Base-by-base conservation (phyloP, 495 filamentous ascomycete species). In the Amphirosellinia nigrospora region DNA sequence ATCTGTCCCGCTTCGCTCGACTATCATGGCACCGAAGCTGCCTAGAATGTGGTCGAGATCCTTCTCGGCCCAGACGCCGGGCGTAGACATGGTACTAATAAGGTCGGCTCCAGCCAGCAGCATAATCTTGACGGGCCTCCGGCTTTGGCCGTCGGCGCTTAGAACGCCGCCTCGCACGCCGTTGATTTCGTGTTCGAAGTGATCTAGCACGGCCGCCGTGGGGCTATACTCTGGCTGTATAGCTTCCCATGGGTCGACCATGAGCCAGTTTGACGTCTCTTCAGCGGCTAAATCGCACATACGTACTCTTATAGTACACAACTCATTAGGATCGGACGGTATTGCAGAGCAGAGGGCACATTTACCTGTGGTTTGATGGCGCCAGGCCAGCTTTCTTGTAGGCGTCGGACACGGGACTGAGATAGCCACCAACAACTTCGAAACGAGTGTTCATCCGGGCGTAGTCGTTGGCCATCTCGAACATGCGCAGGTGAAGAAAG, bases 381-480 rank as follows among this genome's bases (percentile, higher is more conserved):
- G 92, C 94, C 39, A 98, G 84, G 58, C 94, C 94, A 39, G 88
- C 90, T 80, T 98, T 98, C 76, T 94, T 94, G 83, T 98, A 98
- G 32, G 92, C 90, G 75, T 97, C 94, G 64, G 89, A 90, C 39
- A 78, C 76, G 26, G 90, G 91, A 45, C 89, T 91, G 55, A 97
- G 81, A 79, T 94, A 97, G 26, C 92, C 94, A 45, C 91, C 94
- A 34, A 96, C 84, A 21, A 98, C 86, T 79, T 98, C 94, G 77
- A 90, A 97, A 39, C 93, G 85, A 46, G 92, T 93, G 81, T 90
- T 92, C 80, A 94, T 90, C 46, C 76, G 69, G 1, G 71, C 69
- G 64, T 74, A 78, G 61, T 78, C 76, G 66, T 74, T 78, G 50
- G 76, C 76, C 79, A 82, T 79, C 69, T 96, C 94, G 76, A 97